Evolutionary conservation across 2,329 filamentous ascomycete genomes (phyloP).

Genomic region (Cladosporium sp.): DNA sequence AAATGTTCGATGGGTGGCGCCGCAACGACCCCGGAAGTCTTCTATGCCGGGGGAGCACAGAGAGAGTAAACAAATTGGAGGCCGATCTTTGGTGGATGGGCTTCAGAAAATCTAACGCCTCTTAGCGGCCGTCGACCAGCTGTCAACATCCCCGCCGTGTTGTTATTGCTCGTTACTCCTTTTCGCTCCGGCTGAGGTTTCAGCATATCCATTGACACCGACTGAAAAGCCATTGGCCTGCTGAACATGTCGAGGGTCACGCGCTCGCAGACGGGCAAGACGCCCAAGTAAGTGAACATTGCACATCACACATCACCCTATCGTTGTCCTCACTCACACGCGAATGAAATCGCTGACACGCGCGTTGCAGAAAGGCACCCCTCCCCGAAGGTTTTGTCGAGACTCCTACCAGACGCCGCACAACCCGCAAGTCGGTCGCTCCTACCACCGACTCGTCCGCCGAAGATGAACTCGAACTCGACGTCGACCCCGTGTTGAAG

Average conservation of each 20-base stretch:
- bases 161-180: background rate
- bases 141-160: slow-evolving; percentile 16
- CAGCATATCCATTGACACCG: background rate
- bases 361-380: slow-evolving; percentile 39
- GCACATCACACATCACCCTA: background rate
- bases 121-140: slow-evolving; percentile 7
- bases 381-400: slow-evolving; percentile 49
- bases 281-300: slow-evolving; percentile 46
- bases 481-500: slow-evolving; percentile 19
- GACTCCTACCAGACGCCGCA: slow-evolving; percentile 46
- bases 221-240: slow-evolving; percentile 17
- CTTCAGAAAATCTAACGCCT: slow-evolving; percentile 11
- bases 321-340: background rate
- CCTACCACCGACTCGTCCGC: slow-evolving; percentile 34
- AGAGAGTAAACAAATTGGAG: slow-evolving; percentile 13
- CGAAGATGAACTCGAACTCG: slow-evolving; percentile 24
- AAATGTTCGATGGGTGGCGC: background rate
- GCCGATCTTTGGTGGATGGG: background rate
- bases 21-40: slow-evolving; percentile 8
- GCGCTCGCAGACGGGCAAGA: slow-evolving; percentile 51
- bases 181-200: slow-evolving; percentile 1
- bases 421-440: slow-evolving; percentile 42
- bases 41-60: slow-evolving; percentile 15
- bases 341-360: slow-evolving; percentile 5
- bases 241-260: slow-evolving; percentile 37